Conservation (phyloP, 2,329 filamentous ascomycete species). For the Fusarium proliferatum region DNA sequence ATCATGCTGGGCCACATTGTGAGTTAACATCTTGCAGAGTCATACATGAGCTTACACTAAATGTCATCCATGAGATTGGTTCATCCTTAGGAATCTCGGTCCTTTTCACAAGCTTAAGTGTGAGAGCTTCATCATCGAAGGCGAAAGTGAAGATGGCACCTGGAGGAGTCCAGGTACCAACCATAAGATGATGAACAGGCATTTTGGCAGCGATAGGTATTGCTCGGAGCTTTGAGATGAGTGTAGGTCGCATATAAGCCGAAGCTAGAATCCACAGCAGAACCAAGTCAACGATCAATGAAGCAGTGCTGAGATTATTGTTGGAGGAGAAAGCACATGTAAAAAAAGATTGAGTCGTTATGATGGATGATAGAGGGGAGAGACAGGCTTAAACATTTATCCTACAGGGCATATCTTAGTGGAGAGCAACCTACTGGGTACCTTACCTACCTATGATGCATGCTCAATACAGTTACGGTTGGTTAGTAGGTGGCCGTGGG, state of each 20-base stretch:
- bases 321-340: neutral
- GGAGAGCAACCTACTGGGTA: neutral
- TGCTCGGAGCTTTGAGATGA: conserved; percentile 28
- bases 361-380: conserved; percentile 24
- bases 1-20: conserved; percentile 67
- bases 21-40: neutral
- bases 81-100: conserved; percentile 85
- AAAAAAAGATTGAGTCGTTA: conserved; percentile 7
- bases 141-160: conserved; percentile 90
- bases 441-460: neutral
- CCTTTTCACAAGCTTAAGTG: conserved; percentile 79
- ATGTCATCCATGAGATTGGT: conserved; percentile 94
- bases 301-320: neutral
- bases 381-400: conserved; percentile 45
- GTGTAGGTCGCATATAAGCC: conserved; percentile 20
- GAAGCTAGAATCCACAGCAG: neutral
- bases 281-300: neutral
- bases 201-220: conserved; percentile 58
- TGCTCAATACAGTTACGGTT: neutral
- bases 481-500: conserved; percentile 11
- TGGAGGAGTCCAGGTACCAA: conserved; percentile 90
- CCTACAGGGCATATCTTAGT: conserved; percentile 14
- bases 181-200: conserved; percentile 88
- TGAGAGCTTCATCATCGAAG: conserved; percentile 85
- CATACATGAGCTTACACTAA: conserved; percentile 71